phyloP scores from a whole-genome alignment of 2,329 filamentous ascomycete genomes.

The Ciborinia camelliae region DNA sequence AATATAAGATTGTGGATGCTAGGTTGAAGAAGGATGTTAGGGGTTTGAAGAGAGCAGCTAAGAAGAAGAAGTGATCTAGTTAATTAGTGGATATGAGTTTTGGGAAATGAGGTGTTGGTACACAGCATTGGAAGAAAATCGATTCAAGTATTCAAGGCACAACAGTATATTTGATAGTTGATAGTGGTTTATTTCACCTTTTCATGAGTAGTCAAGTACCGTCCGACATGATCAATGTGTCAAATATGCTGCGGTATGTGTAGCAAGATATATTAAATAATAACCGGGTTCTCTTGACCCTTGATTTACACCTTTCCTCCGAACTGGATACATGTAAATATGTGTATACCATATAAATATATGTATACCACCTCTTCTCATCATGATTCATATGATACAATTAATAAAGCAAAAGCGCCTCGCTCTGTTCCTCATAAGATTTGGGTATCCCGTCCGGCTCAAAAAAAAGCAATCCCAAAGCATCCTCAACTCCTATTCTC shows the following conservation, averaged over 20 bases:
- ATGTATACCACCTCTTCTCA: background rate
- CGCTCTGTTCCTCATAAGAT: background rate
- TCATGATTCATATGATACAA: background rate
- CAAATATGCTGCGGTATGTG: background rate
- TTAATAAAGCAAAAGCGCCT: background rate
- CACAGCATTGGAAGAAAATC: background rate
- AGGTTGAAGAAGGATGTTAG: slow-evolving; percentile 95
- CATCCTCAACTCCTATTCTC: slow-evolving; percentile 3
- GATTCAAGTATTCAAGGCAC: background rate
- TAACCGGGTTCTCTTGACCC: background rate
- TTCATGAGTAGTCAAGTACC: background rate
- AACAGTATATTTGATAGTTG: background rate
- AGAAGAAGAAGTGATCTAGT: slow-evolving; percentile 58
- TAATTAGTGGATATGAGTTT: background rate
- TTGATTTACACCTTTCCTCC: background rate
- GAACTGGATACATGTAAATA: background rate
- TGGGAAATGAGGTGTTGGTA: background rate
- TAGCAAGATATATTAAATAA: background rate
- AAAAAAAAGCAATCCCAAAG: background rate
- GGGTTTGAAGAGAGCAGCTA: slow-evolving; percentile 75
- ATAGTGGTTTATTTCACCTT: background rate
- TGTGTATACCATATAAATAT: background rate
- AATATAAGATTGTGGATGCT: slow-evolving; percentile 95
- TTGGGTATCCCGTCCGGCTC: background rate
- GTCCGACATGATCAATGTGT: background rate